These are phyloP conservation scores for Ambrosiella xylebori DNA, from an alignment of 2,329 filamentous ascomycete species.

Conservation along the genomic window DNA sequence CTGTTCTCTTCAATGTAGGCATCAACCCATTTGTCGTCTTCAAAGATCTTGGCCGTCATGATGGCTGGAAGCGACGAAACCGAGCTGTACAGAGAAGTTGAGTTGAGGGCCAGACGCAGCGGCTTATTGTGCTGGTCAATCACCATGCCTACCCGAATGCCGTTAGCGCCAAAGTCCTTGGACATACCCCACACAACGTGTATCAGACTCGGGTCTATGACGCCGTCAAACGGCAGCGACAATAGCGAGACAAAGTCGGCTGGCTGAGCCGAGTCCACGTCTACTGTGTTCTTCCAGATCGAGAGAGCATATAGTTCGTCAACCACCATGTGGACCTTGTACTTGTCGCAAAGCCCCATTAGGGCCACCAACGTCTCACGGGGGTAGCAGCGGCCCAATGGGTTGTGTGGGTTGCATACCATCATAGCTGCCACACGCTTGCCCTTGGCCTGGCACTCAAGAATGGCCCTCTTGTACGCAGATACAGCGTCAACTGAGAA, in stretches of 20 bases:
- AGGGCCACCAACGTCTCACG: constrained; percentile 23
- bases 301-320: constrained; percentile 35
- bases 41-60: constrained; percentile 24
- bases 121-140: constrained; percentile 28
- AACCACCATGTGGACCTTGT: constrained; percentile 35
- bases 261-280: constrained; percentile 14
- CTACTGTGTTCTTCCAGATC: constrained; percentile 26
- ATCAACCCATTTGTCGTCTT: constrained; percentile 27
- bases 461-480: constrained; percentile 28
- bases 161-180: constrained; percentile 40
- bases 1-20: constrained; percentile 28
- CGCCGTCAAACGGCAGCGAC: constrained; percentile 24
- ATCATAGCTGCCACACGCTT: constrained; percentile 29
- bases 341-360: constrained; percentile 29
- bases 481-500: constrained; percentile 24
- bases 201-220: constrained; percentile 31
- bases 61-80: constrained; percentile 28
- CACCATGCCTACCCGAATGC: constrained; percentile 33
- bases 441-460: constrained; percentile 23
- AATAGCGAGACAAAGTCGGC: constrained; percentile 29
- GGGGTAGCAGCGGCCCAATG: constrained; percentile 31
- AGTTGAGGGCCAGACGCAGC: constrained; percentile 23
- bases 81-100: constrained; percentile 26
- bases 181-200: constrained; percentile 33
- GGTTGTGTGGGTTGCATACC: constrained; percentile 34